These are phyloP conservation scores for Malassezia sympodialis DNA, from an alignment of 1,284 basidiomycete genomes.

Conservation along the genomic window DNA sequence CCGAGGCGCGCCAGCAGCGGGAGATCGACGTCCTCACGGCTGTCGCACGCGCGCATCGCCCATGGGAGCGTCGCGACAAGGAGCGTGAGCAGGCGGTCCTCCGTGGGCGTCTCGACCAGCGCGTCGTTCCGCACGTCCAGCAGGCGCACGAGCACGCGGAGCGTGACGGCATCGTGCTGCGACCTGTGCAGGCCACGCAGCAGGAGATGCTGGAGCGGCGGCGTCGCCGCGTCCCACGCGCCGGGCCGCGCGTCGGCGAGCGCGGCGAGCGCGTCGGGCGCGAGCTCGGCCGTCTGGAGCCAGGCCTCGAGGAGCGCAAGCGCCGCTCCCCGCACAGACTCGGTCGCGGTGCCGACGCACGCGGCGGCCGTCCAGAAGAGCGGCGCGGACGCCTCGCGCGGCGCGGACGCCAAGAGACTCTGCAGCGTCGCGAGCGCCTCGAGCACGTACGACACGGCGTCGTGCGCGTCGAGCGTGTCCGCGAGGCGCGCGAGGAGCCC, in stretches of 20 bases:
- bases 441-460: constrained; percentile 69
- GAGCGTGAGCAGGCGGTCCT: constrained; percentile 47
- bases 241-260: constrained; percentile 58
- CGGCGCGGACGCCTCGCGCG: constrained; percentile 60
- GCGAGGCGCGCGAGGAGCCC: constrained; percentile 72
- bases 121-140: not conserved
- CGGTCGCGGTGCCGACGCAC: constrained; percentile 70
- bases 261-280: constrained; percentile 57
- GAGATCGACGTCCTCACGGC: constrained; percentile 1
- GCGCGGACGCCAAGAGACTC: constrained; percentile 57
- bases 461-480: constrained; percentile 65
- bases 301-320: constrained; percentile 49
- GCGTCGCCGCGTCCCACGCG: constrained; percentile 61
- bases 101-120: not conserved
- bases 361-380: constrained; percentile 79
- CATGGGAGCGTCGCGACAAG: constrained; percentile 77
- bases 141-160: constrained; percentile 57
- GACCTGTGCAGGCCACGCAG: constrained; percentile 73
- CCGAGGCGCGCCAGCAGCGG: not conserved
- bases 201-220: constrained; percentile 64
- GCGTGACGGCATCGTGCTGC: constrained; percentile 59
- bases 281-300: not conserved
- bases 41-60: constrained; percentile 70
- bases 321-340: constrained; percentile 66
- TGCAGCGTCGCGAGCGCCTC: constrained; percentile 73